phyloP scores from a whole-genome alignment of 2,329 filamentous ascomycete species.

The Ceratocystis destructans region DNA sequence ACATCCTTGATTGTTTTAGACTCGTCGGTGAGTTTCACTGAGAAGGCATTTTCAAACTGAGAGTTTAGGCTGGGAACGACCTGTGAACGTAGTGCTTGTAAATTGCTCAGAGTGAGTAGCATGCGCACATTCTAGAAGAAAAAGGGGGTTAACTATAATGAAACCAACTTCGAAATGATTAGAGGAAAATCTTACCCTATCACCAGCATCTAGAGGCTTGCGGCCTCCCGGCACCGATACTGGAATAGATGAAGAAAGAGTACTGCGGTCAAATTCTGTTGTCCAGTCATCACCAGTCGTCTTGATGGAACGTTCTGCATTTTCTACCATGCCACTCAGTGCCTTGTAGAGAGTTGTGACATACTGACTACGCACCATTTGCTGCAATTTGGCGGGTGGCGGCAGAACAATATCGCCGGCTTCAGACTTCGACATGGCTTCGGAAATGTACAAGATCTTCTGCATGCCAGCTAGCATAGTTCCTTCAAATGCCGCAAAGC shows the following conservation, averaged over 20 bases:
- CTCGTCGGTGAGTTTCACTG: slow-evolving; percentile 87
- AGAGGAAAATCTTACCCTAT: slow-evolving; percentile 34
- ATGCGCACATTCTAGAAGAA: slow-evolving; percentile 65
- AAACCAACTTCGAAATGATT: not conserved
- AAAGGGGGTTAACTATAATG: not conserved
- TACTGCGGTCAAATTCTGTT: slow-evolving; percentile 30
- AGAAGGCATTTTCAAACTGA: slow-evolving; percentile 87
- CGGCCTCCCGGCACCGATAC: slow-evolving; percentile 24
- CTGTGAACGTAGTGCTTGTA: slow-evolving; percentile 67
- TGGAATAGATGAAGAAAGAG: slow-evolving; percentile 20
- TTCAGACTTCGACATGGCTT: slow-evolving; percentile 62
- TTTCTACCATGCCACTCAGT: slow-evolving; percentile 90
- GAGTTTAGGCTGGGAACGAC: slow-evolving; percentile 79
- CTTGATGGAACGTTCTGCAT: slow-evolving; percentile 63
- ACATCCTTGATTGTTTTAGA: slow-evolving; percentile 84
- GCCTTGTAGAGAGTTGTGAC: slow-evolving; percentile 89
- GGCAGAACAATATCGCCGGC: slow-evolving; percentile 67
- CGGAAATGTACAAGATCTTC: slow-evolving; percentile 85
- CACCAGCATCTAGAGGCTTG: slow-evolving; percentile 40
- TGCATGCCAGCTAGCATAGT: slow-evolving; percentile 76
- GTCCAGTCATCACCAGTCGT: slow-evolving; percentile 51
- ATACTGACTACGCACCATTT: slow-evolving; percentile 84
- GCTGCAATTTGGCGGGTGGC: slow-evolving; percentile 72
- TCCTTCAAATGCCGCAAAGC: slow-evolving; percentile 75
- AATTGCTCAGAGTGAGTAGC: slow-evolving; percentile 84